These are phyloP conservation scores for Telfairia occidentalis DNA, from an alignment of 331 rosid species.

Conservation along the genomic window DNA sequence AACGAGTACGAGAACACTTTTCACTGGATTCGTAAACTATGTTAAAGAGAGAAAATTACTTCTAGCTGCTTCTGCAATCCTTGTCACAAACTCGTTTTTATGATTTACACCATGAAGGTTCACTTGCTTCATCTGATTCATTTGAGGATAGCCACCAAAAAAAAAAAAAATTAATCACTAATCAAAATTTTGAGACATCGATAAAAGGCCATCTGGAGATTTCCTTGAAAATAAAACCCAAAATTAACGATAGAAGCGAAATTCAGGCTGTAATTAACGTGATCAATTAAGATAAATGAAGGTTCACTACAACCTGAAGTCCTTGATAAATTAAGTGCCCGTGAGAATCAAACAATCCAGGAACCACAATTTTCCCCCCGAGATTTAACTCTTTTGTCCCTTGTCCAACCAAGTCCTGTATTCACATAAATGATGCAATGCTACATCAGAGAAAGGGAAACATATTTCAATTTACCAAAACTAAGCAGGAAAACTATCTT, in stretches of 20 bases:
- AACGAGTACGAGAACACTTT: not conserved
- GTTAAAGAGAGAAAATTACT: constrained; percentile 27
- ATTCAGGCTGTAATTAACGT: not conserved
- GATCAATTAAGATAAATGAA: not conserved
- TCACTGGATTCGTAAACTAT: not conserved
- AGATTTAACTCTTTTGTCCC: constrained; percentile 51
- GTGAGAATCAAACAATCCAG: constrained; percentile 78
- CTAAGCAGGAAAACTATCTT: not conserved
- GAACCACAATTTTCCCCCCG: constrained; percentile 61
- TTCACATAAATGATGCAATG: not conserved
- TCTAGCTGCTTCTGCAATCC: constrained; percentile 39
- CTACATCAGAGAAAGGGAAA: not conserved
- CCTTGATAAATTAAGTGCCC: constrained; percentile 59
- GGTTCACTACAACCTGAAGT: constrained; percentile 38
- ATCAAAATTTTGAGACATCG: not conserved
- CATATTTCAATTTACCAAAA: not conserved
- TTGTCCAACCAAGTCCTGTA: constrained; percentile 51
- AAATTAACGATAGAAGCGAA: not conserved
- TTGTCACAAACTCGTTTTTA: constrained; percentile 44
- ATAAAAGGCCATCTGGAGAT: not conserved
- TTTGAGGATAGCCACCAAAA: constrained; percentile 13
- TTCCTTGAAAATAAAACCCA: not conserved
- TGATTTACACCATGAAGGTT: constrained; percentile 37
- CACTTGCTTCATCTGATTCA: constrained; percentile 49
- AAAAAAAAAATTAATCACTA: not conserved